Evolutionary conservation across 306 rosid genomes (phyloP).

Genomic region (Nissolia schottii): DNA sequence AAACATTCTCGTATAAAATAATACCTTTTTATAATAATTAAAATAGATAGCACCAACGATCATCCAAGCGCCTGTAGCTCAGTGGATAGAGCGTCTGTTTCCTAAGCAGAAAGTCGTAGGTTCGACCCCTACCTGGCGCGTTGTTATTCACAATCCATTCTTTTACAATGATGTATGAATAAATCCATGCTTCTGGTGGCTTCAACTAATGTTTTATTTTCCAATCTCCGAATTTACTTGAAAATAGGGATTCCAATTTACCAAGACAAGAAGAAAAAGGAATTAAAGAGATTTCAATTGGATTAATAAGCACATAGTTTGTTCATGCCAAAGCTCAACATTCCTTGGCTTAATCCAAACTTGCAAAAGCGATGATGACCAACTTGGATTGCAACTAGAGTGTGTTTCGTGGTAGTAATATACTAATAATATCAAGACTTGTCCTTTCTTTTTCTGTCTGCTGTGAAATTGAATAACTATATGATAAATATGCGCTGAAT

Average conservation of each 20-base stretch:
- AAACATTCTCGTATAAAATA: too few relatives aligned
- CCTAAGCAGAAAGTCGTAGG: slow-evolving; percentile 44
- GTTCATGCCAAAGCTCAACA: background rate
- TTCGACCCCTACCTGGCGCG: slow-evolving; percentile 43
- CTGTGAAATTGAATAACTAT: background rate
- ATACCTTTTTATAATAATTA: too few relatives aligned
- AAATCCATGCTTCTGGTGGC: too few relatives aligned
- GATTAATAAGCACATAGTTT: background rate
- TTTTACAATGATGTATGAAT: background rate
- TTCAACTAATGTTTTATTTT: too few relatives aligned
- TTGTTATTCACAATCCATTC: background rate
- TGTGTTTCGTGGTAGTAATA: background rate
- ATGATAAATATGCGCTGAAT: background rate
- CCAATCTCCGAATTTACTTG: background rate
- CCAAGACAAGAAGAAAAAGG: background rate
- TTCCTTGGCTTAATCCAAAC: background rate
- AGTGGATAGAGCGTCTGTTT: slow-evolving; percentile 44
- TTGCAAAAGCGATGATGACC: background rate
- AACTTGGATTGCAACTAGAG: background rate
- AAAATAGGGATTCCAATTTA: background rate
- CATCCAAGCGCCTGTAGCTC: slow-evolving; percentile 27
- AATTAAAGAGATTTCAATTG: background rate
- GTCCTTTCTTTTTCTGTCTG: background rate
- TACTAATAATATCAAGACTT: background rate
- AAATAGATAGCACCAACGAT: too few relatives aligned